Conservation (phyloP, 2,329 filamentous ascomycete genomes). For the Pyrenochaeta sp. region DNA sequence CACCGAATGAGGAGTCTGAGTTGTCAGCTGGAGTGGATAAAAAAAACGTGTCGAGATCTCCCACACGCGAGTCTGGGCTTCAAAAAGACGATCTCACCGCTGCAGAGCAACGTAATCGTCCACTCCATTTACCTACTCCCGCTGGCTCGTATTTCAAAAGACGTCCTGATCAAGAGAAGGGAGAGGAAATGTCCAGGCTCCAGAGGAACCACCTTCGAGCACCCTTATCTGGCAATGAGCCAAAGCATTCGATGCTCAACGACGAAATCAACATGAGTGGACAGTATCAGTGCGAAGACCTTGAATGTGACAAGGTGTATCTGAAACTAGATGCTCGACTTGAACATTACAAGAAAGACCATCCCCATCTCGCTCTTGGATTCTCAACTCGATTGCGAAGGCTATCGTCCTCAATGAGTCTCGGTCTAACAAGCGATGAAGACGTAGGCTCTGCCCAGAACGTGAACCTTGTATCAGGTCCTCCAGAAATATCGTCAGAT, state of each 20-base stretch:
- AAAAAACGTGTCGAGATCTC: no score
- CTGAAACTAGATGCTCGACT: background rate
- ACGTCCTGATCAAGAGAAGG: no score
- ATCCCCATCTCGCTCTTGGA: background rate
- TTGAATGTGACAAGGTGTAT: background rate
- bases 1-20: no score
- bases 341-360: background rate
- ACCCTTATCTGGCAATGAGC: no score
- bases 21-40: no score
- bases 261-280: background rate
- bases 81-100: no score
- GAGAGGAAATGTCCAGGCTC: no score
- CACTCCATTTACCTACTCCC: no score
- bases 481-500: background rate
- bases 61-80: no score
- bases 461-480: background rate
- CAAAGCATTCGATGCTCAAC: no score
- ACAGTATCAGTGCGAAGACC: background rate
- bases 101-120: no score
- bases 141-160: no score
- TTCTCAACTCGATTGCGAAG: slow-evolving; percentile 1
- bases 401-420: background rate
- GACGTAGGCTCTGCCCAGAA: background rate
- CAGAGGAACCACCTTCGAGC: background rate
- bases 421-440: background rate